Conservation (phyloP, 345 rosid species). For the Arabidopsis thaliana region DNA sequence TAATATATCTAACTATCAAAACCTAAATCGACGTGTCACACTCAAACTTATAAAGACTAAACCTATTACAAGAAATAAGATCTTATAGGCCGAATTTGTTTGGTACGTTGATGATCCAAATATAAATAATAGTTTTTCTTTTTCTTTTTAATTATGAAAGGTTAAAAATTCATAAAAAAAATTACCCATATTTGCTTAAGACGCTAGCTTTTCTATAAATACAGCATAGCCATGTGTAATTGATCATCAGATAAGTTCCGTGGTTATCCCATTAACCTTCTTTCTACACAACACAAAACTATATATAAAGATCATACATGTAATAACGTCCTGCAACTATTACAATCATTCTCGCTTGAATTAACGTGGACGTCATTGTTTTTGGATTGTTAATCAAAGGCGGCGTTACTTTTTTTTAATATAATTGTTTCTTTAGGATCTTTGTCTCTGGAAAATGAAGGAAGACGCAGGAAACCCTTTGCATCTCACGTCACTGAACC, state of each 20-base stretch:
- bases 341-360: background rate
- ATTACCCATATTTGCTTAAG: background rate
- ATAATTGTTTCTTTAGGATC: background rate
- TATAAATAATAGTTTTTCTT: background rate
- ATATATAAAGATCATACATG: background rate
- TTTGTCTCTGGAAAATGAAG: slow-evolving; percentile 32
- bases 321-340: background rate
- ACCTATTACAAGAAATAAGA: background rate
- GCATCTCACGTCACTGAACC: slow-evolving; percentile 68
- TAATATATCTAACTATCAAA: background rate
- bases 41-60: slow-evolving; percentile 2
- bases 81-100: background rate
- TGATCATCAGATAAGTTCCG: slow-evolving; percentile 27
- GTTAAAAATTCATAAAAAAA: background rate
- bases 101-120: background rate
- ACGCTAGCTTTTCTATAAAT: slow-evolving; percentile 23
- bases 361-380: slow-evolving; percentile 19
- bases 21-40: slow-evolving; percentile 2
- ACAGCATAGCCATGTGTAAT: slow-evolving; percentile 2
- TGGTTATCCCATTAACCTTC: slow-evolving; percentile 16
- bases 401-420: background rate
- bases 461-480: slow-evolving; percentile 59
- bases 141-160: background rate
- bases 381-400: slow-evolving; percentile 1
- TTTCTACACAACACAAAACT: background rate